Base-by-base conservation (phyloP, 345 rosid genomes). In the Rhodamnia argentea region DNA sequence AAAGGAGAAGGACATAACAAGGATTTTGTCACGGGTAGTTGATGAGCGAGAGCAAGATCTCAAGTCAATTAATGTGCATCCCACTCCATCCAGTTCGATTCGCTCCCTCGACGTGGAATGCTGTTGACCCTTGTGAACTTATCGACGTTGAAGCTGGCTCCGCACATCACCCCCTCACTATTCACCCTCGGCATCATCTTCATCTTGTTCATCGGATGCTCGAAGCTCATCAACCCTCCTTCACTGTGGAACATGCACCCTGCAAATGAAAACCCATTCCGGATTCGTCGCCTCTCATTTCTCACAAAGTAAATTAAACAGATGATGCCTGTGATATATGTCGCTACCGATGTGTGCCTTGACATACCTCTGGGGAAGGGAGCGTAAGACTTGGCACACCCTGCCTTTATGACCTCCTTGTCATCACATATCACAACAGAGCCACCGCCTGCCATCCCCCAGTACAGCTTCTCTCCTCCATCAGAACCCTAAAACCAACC, bases 331-430 rank as follows among this genome's bases (percentile, higher is more conserved):
- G 13, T 59, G 70, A 13, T 50, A 12, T 22, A 37, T 60, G 1
- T 60, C 40, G 14, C 75, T 7, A 37, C 24, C 5, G 47, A 13
- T 12, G 84, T 5, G 60, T 10, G 58, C 59, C 8, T n/a, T 27
- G 2, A 26, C 1, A 52, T 85, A 92, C 95, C 97, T 76, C 86
- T 82, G 14, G 98, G 99, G 88, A 96, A 97, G 82, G 99, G 97
- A 32, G 99, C 99, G 90, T 89, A 96, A n/a, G 99, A 97, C 90
- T 95, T 96, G 44, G 96, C 96, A 91, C 99, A 97, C 1, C 99
- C 92, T 42, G 92, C 97, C 81, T 95, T 97, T 11, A 95, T 92
- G 50, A 94, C 92, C 82, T 94, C 94, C 89, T 93, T 58, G 83
- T 95, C 93, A 91, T 97, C 99, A 40, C 96, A 94, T 64, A 96